Percentiles rank a stretch among this genome's conserved stretches.
phyloP scores from a whole-genome alignment of 2,329 filamentous ascomycete genomes.

The Chrysoporthe puriensis region DNA sequence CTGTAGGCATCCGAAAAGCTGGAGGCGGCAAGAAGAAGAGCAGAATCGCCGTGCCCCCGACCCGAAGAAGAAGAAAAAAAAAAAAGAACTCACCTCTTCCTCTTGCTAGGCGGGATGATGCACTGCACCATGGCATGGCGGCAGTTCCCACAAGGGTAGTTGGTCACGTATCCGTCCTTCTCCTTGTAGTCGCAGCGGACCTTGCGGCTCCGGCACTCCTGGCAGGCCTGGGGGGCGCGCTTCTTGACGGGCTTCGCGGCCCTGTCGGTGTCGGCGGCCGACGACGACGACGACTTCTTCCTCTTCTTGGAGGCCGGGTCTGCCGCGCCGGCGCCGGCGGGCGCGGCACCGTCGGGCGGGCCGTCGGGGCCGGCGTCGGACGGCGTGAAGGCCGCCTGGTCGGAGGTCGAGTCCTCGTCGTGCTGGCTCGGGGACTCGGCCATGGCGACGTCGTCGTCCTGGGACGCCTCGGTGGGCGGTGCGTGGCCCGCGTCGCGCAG shows the following conservation, averaged over 20 bases:
- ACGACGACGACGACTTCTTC: constrained; percentile 39
- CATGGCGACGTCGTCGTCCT: constrained; percentile 17
- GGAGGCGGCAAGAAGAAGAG: background rate
- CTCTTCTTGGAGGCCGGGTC: constrained; percentile 28
- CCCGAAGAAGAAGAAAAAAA: background rate
- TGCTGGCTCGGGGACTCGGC: constrained; percentile 12
- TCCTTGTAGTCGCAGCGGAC: constrained; percentile 94
- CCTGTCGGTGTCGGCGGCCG: constrained; percentile 35
- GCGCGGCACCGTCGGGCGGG: background rate
- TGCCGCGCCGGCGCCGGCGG: background rate
- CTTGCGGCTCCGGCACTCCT: constrained; percentile 85
- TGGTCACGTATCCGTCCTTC: constrained; percentile 47
- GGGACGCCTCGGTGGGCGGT: background rate
- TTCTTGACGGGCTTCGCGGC: constrained; percentile 52
- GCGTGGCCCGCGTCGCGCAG: background rate
- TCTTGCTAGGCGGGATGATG: constrained; percentile 77
- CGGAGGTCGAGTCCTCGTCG: constrained; percentile 12
- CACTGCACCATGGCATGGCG: constrained; percentile 79
- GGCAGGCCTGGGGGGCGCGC: constrained; percentile 88
- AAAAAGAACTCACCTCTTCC: constrained; percentile 71
- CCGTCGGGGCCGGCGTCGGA: constrained; percentile 6
- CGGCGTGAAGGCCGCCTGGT: constrained; percentile 10
- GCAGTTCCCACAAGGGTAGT: constrained; percentile 81
- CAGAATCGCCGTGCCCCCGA: no score
- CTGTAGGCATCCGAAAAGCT: no score